Base-by-base conservation (phyloP, 306 rosid genomes). In the Prunus padus region DNA sequence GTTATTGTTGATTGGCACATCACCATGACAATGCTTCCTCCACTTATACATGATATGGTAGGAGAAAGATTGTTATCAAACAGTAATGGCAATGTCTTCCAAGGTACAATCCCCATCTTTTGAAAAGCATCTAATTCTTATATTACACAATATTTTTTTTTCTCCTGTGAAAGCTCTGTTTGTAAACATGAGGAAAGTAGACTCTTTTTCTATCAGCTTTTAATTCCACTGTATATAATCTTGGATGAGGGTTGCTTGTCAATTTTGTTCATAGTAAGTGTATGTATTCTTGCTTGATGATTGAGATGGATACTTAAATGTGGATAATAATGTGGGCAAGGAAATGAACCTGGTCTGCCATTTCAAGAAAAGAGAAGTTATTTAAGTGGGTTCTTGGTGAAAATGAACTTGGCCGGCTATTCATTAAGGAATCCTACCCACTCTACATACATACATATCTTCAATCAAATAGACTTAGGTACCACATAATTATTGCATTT, bases 291-390 rank as follows among this genome's bases (percentile, higher is more conserved):
- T 37, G 42, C 42, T 37, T 52, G 61, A 23, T 62, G 73, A 70
- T 30, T 70, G 69, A 75, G 77, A 71, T 67, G 60, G 71, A 65
- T 54, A 40, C 71, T 25, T 25, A 46, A 65, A 68, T n/a, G n/a
- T 57, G 65, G 75, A 77, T 57, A 46, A 72, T 67, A 66, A 72
- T 82, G 81, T 8, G 47, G 74, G 69, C 73, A 46, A 30, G 63
- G 50, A 72, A 54, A 20, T 59, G 68, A 79, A 30, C 6, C 52
- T 72, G 83, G 79, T 79, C 83, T 67, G 83, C 83, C 83, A 79
- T 79, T 66, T 79, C 28, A 65, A 51, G 75, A 33, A 31, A 51
- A 62, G 19, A 55, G 25, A 40, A 42, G 4, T 40, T 25, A 30
- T 22, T 50, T 50, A 54, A 75, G 74, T 57, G 81, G 78, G 71